Base-by-base conservation (phyloP, 108 stramenopile species). In the Cyclotella distinguenda region DNA sequence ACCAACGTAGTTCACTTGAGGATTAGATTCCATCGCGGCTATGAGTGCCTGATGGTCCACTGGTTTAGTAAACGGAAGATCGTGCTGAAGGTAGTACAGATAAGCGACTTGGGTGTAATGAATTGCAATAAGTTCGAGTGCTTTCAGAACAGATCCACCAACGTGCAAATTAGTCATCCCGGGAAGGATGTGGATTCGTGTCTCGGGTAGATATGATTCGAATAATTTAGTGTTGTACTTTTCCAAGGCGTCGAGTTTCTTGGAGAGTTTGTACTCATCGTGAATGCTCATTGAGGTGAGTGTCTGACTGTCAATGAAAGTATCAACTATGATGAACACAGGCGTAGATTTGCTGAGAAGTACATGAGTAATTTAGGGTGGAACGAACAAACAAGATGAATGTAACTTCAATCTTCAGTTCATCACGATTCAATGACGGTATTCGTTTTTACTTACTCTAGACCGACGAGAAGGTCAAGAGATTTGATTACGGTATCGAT, bases 81-180 rank as follows among this genome's bases (percentile, higher is more conserved):
- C 71, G 49, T 72, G 71, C 21, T 72, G 64, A 22, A 72, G n/a
- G 28, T 45, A 57, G 31, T 72, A 72, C 11, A 72, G 21, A 39
- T 65, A 72, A 28, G 44, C 22, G 27, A 61, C 50, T 0, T 19
- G 27, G 4, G 69, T 59, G 27, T 57, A 61, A 26, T 61, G 49
- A 22, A 10, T 11, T 22, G 31, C 59, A 32, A 70, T 70, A 7
- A 70, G 19, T 19, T 60, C 26, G 38, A 70, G 6, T 8, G 69
- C 69, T 43, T 70, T 61, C 27, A 60, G 26, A 8, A 70, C 69
- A 15, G 69, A 70, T 33, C 69, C 69, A 0, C 57, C 68, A 35
- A 70, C 44, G 51, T 70, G 69, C 10, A 44, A 27, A 54, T 70
- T 25, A 10, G 42, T 40, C 51, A 70, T 60, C 5, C 13, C 36